Percentiles rank a stretch among this genome's conserved stretches.
Evolutionary conservation across 371 early-diverging fungal genomes (phyloP).

Genomic region (Saksenaea oblongispora): DNA sequence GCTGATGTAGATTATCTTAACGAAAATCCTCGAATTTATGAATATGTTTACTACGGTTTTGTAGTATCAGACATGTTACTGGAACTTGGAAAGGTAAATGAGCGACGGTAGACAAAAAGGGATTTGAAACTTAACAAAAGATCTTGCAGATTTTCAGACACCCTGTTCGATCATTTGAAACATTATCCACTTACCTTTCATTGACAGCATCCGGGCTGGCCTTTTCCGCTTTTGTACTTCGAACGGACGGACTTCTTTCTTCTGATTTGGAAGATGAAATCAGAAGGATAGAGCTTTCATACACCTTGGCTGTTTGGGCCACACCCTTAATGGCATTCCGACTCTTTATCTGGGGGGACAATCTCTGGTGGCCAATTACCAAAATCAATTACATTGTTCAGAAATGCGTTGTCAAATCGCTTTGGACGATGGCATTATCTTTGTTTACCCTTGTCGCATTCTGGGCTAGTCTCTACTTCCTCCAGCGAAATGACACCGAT

Average conservation of each 20-base stretch:
- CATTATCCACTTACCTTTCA: constrained; percentile 29
- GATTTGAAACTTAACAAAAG: background rate
- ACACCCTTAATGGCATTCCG: constrained; percentile 48
- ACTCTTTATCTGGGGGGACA: constrained; percentile 23
- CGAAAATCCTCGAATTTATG: constrained; percentile 22
- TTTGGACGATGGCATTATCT: constrained; percentile 31
- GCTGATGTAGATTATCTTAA: constrained; percentile 35
- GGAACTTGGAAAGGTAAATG: constrained; percentile 24
- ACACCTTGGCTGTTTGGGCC: constrained; percentile 24
- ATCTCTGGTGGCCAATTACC: constrained; percentile 29
- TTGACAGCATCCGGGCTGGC: constrained; percentile 21
- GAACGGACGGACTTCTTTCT: constrained; percentile 18
- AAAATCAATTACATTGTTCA: constrained; percentile 29
- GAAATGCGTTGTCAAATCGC: constrained; percentile 31
- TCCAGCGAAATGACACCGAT: constrained; percentile 36
- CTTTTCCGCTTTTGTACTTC: constrained; percentile 21
- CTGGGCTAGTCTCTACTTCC: constrained; percentile 41
- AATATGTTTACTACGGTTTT: constrained; percentile 43
- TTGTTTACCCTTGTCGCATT: constrained; percentile 28
- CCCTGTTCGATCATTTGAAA: constrained; percentile 21
- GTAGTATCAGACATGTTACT: constrained; percentile 35
- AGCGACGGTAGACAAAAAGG: background rate
- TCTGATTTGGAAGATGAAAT: constrained; percentile 20
- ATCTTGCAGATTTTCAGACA: constrained; percentile 8
- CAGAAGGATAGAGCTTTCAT: constrained; percentile 19